Evolutionary conservation across 2,329 filamentous ascomycete species (phyloP).

Genomic region (Polytolypa hystricis): DNA sequence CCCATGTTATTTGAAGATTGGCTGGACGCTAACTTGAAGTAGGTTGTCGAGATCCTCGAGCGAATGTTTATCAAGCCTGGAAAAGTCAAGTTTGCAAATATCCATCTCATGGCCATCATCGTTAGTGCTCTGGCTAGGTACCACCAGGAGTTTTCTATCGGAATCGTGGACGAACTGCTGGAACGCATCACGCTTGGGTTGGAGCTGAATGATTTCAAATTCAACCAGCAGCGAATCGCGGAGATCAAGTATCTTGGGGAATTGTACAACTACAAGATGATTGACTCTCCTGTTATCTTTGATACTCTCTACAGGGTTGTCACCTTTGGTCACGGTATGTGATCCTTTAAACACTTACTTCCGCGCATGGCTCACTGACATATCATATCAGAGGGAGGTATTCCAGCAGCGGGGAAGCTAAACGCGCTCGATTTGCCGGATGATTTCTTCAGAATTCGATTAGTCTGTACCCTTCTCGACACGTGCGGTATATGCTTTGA

Average conservation of each 20-base stretch:
- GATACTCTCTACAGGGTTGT: slow-evolving; percentile 90
- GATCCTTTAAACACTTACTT: neutral
- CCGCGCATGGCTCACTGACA: neutral
- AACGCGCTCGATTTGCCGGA: slow-evolving; percentile 78
- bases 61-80: slow-evolving; percentile 93
- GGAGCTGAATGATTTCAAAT: slow-evolving; percentile 94
- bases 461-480: slow-evolving; percentile 81
- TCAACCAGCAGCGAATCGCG: slow-evolving; percentile 86
- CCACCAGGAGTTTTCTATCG: slow-evolving; percentile 80
- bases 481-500: slow-evolving; percentile 96
- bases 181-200: slow-evolving; percentile 81
- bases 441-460: slow-evolving; percentile 89
- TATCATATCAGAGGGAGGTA: slow-evolving; percentile 51
- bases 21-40: no score
- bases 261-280: slow-evolving; percentile 93
- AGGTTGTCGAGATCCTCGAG: slow-evolving; percentile 64
- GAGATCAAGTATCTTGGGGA: slow-evolving; percentile 95
- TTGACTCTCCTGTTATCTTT: slow-evolving; percentile 91
- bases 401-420: slow-evolving; percentile 64
- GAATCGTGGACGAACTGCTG: slow-evolving; percentile 82
- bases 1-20: neutral
- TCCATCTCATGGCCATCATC: slow-evolving; percentile 84
- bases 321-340: slow-evolving; percentile 69
- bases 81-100: slow-evolving; percentile 95
- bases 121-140: slow-evolving; percentile 82